Evolutionary conservation across 768 basidiomycete genomes (phyloP).

Genomic region (Nidularia sp.): DNA sequence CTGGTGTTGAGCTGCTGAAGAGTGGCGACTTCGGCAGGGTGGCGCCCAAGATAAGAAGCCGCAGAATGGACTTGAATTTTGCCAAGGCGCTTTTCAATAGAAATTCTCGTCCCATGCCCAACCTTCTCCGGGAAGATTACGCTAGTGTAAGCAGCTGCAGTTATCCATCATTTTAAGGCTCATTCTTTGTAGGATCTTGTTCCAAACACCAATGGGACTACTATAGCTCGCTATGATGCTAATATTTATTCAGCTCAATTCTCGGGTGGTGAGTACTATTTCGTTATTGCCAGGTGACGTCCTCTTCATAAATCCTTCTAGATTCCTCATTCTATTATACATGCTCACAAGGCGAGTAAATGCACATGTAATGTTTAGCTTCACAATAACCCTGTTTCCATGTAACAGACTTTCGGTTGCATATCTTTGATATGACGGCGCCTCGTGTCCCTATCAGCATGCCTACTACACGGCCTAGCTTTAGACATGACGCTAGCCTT

Average conservation of each 20-base stretch:
- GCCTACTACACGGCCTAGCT: slow-evolving; percentile 3
- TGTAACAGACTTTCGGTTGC: slow-evolving; percentile 76
- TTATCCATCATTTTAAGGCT: background rate
- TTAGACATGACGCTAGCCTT: slow-evolving; percentile 20
- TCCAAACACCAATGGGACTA: slow-evolving; percentile 77
- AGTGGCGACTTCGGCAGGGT: slow-evolving; percentile 81
- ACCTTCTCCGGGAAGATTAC: slow-evolving; percentile 46
- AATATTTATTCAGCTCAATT: slow-evolving; percentile 88
- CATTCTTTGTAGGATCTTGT: slow-evolving; percentile 50
- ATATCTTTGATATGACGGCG: slow-evolving; percentile 78
- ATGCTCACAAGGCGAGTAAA: slow-evolving; percentile 67
- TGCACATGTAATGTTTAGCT: background rate
- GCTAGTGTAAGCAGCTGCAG: slow-evolving; percentile 35
- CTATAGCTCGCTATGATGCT: slow-evolving; percentile 65
- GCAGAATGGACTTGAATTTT: slow-evolving; percentile 41
- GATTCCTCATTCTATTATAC: slow-evolving; percentile 94
- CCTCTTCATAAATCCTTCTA: slow-evolving; percentile 17
- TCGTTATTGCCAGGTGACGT: background rate
- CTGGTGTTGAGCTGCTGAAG: slow-evolving; percentile 61
- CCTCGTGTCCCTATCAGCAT: slow-evolving; percentile 25
- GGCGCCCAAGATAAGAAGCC: slow-evolving; percentile 40
- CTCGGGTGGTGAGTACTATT: slow-evolving; percentile 49
- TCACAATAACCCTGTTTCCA: background rate
- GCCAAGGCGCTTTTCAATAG: slow-evolving; percentile 44
- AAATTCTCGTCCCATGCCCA: slow-evolving; percentile 24